Evolutionary conservation across 169 alveolate species (phyloP), one percentile per base, ranked within the genome.

Genomic region (Cryptosporidium viatorum): DNA sequence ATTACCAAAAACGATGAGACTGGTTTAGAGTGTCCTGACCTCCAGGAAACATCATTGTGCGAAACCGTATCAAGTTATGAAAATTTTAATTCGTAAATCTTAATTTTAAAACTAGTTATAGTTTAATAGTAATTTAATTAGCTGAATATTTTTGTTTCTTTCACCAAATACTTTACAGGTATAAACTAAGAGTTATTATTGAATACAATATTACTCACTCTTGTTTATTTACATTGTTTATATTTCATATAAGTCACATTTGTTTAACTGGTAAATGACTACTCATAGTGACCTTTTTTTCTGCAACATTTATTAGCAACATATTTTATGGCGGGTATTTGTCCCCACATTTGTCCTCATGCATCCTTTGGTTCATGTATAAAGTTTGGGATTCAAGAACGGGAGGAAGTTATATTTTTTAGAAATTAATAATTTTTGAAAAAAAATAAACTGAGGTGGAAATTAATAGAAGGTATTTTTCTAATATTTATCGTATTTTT

Each of bases 301-400:
- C 35, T 16, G 41, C 35, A 60, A 41, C 4, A n/a, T 48, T 14
- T 48, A 48, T 48, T 48, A n/a, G 14, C 31, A 39, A 7, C 0
- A 9, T 31, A 65, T 12, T 29, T 65, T 65, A n/a, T 26, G 89
- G 80, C 80, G 89, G 89, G 89, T 58, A 41, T 29, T 41, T 31
- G 37, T 29, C 89, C 89, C 89, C 89, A 80, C 89, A 80, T 65
- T 65, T 65, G 89, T 80, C 89, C 89, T 80, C 89, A 80, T 80
- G 89, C 89, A 80, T 62, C 75, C 55, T 80, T 35, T 14, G 50
- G 41, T 80, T 80, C 75, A 80, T 80, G 74, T 65, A 67, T 21
- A 60, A 26, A n/a, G 23, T 29, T 70, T 9, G 59, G 84, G 84
- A n/a, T 45, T 45, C 59, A 70, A 48, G 84, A 29, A 43, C 45